These are phyloP conservation scores for Suzukiozyma palmioleophila DNA, from an alignment of 1,139 yeast species.

Conservation along the genomic window DNA sequence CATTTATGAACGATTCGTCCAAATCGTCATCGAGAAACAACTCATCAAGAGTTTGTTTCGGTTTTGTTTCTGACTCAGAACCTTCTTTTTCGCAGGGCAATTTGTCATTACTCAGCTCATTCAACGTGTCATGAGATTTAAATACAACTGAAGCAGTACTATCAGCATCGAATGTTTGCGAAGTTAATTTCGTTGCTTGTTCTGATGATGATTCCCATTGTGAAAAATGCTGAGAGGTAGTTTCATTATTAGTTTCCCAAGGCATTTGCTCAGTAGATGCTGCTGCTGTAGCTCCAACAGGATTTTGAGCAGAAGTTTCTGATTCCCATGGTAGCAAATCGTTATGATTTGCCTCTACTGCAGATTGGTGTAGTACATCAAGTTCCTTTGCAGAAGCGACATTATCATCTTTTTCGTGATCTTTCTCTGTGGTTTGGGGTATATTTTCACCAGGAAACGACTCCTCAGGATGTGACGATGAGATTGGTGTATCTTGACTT, in stretches of 20 bases:
- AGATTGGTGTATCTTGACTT: too few species aligned
- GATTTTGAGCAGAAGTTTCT: background rate
- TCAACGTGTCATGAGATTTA: conserved; percentile 6
- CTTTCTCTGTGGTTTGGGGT: too few species aligned
- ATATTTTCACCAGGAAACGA: too few species aligned
- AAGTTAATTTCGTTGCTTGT: background rate
- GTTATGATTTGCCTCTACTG: too few species aligned
- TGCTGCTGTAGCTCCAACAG: too few species aligned
- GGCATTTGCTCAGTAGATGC: background rate
- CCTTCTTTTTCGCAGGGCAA: background rate
- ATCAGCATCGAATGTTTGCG: background rate
- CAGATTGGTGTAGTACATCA: too few species aligned
- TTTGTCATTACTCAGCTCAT: conserved; percentile 7
- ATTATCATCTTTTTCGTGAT: too few species aligned
- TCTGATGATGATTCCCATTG: background rate
- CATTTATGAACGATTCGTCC: background rate
- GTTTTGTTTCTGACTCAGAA: background rate
- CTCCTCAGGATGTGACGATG: too few species aligned
- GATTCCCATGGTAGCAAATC: conserved; percentile 1
- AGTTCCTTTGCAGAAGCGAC: too few species aligned
- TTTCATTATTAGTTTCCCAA: conserved; percentile 1
- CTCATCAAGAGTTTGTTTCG: conserved; percentile 4
- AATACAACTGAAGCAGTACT: background rate
- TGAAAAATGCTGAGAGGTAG: background rate
- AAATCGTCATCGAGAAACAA: conserved; percentile 16